Conservation (phyloP, 2,329 filamentous ascomycete genomes). For the Penicillium vulpinum region DNA sequence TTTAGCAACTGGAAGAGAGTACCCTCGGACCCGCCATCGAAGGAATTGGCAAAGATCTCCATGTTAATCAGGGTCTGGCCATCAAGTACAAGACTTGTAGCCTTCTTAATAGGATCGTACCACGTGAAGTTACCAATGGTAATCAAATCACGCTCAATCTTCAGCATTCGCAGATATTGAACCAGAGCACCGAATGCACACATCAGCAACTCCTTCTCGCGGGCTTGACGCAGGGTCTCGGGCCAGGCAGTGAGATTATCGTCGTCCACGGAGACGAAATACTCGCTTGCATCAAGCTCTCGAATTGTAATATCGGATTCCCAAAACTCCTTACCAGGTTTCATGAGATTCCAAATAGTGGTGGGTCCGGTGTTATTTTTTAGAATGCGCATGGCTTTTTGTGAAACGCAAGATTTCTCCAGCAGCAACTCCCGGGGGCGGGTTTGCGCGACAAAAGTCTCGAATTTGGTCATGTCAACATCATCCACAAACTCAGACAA, state of each 20-base stretch:
- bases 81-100: slow-evolving; percentile 85
- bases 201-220: slow-evolving; percentile 79
- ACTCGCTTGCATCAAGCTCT: slow-evolving; percentile 75
- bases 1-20: slow-evolving; percentile 91
- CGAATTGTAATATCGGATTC: slow-evolving; percentile 76
- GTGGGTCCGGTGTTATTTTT: slow-evolving; percentile 94
- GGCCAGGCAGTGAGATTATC: slow-evolving; percentile 73
- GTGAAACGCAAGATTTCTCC: slow-evolving; percentile 82
- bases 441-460: slow-evolving; percentile 92
- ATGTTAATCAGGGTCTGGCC: slow-evolving; percentile 96
- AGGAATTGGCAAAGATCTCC: slow-evolving; percentile 93
- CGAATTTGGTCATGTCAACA: slow-evolving; percentile 90
- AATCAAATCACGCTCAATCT: slow-evolving; percentile 82
- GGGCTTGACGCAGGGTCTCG: slow-evolving; percentile 66
- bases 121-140: slow-evolving; percentile 87
- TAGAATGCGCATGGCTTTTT: slow-evolving; percentile 86
- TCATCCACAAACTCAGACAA: slow-evolving; percentile 92
- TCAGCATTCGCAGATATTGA: slow-evolving; percentile 81
- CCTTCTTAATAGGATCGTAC: slow-evolving; percentile 91
- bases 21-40: slow-evolving; percentile 79
- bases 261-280: slow-evolving; percentile 66
- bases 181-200: slow-evolving; percentile 87
- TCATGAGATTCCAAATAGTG: slow-evolving; percentile 93
- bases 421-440: slow-evolving; percentile 83
- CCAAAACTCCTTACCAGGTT: slow-evolving; percentile 87